Base-by-base conservation (phyloP, 139 green algal genomes). In the Haematococcus lacustris region DNA sequence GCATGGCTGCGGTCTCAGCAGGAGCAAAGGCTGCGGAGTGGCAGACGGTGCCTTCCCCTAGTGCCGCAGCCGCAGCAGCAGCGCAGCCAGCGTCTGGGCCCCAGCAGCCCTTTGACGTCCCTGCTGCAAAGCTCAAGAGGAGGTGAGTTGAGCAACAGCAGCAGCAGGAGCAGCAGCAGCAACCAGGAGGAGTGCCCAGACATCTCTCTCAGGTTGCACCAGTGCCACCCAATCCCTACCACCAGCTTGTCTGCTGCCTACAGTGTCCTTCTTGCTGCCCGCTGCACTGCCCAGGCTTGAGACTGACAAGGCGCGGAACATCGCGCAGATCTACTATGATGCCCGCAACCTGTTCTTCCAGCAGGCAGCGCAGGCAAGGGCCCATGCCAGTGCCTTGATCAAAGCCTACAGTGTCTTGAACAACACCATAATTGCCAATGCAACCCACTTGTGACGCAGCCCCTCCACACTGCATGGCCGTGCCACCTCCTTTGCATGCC, bases 281-380 rank as follows among this genome's bases (percentile, higher is more conserved):
- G 17, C 47, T 21, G 5, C 28, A 13, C 28, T 65, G 57, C 57
- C 17, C 61, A 67, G 61, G 61, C 30, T 67, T 30, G 26, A 67
- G 61, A 26, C 30, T 17, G 61, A 33, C n/a, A 67, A 67, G 30
- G 61, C 61, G 25, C 28, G 61, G 23, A 30, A 40, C 26, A 67
- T 67, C 33, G 61, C 61, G 3, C 61, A 67, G 26, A 67, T 67
- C 23, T 77, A 77, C 71, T 77, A 71, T 30, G 63, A 71, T 33
- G 62, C 63, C 3, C 71, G 71, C 62, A 77, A 77, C 35, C 62
- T 77, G 63, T 71, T 65, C 62, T 71, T 65, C 40, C 71, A 71
- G 43, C 63, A 71, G 53, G n/a, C 38, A 3, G 33, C 30, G n/a
- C n/a, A n/a, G n/a, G n/a, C n/a, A n/a, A n/a, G n/a, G n/a, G n/a